Percentiles rank a stretch among this genome's conserved stretches.
Evolutionary conservation across 225 moss, liverwort and hornwort species (phyloP).

Genomic region (Pseudoscleropodium purum): DNA sequence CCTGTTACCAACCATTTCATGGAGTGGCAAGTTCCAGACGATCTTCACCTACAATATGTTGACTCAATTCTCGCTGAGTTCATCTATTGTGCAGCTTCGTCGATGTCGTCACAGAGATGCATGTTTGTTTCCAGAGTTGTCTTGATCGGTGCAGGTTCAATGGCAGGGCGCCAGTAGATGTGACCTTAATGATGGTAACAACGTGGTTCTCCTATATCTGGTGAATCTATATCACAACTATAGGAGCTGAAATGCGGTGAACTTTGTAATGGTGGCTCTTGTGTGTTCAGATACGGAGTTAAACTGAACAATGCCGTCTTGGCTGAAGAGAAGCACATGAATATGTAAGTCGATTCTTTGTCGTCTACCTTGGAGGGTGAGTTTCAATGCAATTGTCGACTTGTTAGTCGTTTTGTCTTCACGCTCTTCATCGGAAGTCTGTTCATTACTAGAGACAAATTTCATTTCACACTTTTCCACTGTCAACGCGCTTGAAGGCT

Average conservation of each 20-base stretch:
- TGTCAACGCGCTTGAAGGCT: background rate
- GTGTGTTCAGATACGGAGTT: conserved; percentile 53
- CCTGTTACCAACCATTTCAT: background rate
- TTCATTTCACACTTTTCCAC: background rate
- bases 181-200: background rate
- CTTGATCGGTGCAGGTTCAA: background rate
- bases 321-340: conserved; percentile 84
- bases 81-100: background rate
- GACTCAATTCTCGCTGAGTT: background rate
- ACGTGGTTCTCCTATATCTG: background rate
- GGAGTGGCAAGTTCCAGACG: background rate
- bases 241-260: background rate
- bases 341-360: conserved; percentile 49
- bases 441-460: background rate
- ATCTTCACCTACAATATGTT: background rate
- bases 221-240: background rate
- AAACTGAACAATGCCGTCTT: conserved; percentile 81
- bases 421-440: background rate
- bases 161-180: background rate
- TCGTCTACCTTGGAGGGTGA: background rate
- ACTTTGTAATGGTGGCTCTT: background rate
- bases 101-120: background rate
- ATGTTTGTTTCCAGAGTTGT: background rate
- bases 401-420: background rate
- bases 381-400: background rate